Base-by-base conservation (phyloP, 1,284 basidiomycete species). In the Puccinia polysora region DNA sequence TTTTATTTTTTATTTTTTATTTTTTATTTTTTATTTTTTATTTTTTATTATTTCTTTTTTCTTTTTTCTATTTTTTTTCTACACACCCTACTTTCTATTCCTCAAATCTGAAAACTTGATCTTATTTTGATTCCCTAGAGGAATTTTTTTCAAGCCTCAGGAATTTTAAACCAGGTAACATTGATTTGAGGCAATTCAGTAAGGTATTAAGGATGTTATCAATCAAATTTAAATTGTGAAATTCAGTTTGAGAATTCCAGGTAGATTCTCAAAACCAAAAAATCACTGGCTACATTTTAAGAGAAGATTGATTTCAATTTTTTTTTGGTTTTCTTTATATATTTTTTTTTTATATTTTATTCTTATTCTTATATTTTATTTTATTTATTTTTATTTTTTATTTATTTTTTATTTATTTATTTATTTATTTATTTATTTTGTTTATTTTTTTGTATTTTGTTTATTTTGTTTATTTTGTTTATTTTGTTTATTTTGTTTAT, bases 131-230 rank as follows among this genome's bases (percentile, higher is more conserved):
- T n/a, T n/a, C n/a, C n/a, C n/a, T n/a, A n/a, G n/a, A n/a, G n/a
- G n/a, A n/a, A n/a, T n/a, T n/a, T n/a, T n/a, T n/a, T n/a, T n/a
- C n/a, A n/a, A n/a, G 40, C 10, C 10, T n/a, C 40, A 45, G 10
- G 40, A 45, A 45, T 45, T 45, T 45, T 45, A 45, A 45, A 45
- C n/a, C n/a, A n/a, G n/a, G n/a, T n/a, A n/a, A n/a, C n/a, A n/a
- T 45, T 45, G 10, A 45, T 45, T 45, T 45, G 40, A 45, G 25
- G 7, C 10, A 52, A 12, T 10, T 52, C 25, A 25, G 7, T 52
- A 52, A 14, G 7, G 25, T 10, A 25, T 52, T 14, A 23, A 52
- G 25, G 25, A 14, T 52, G 14, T 52, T n/a, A n/a, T 43, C 8
- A 60, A 30, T 52, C 50, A 52, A 52, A 52, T 7, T 52, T 20